Conservation (phyloP, 768 basidiomycete genomes). For the Tylopilus sp. region DNA sequence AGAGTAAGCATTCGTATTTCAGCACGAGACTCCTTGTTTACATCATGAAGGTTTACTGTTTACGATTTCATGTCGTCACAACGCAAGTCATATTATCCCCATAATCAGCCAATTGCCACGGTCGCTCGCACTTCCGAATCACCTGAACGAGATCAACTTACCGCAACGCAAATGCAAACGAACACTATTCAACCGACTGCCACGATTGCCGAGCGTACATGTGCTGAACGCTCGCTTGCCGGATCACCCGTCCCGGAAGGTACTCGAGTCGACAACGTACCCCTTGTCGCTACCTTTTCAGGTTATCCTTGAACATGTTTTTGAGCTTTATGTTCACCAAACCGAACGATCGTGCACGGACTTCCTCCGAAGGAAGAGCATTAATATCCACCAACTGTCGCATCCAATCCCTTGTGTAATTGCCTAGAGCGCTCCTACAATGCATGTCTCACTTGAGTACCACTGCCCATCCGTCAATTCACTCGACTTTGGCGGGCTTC, state of each 20-base stretch:
- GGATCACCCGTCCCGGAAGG: slow-evolving; percentile 36
- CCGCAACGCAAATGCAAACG: slow-evolving; percentile 34
- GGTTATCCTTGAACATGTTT: slow-evolving; percentile 10
- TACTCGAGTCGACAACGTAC: slow-evolving; percentile 43
- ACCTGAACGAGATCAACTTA: slow-evolving; percentile 25
- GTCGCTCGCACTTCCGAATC: slow-evolving; percentile 29
- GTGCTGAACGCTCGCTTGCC: slow-evolving; percentile 40
- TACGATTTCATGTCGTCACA: slow-evolving; percentile 78
- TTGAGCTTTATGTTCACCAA: background rate
- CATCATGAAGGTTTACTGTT: slow-evolving; percentile 68
- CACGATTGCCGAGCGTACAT: slow-evolving; percentile 39
- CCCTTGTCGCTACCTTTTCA: slow-evolving; percentile 25
- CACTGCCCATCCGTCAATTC: background rate
- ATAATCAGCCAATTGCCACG: slow-evolving; percentile 59
- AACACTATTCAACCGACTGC: slow-evolving; percentile 42
- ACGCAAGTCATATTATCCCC: slow-evolving; percentile 84
- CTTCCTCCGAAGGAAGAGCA: slow-evolving; percentile 1
- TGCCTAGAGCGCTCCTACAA: slow-evolving; percentile 1
- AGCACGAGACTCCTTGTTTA: slow-evolving; percentile 4
- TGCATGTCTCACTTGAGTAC: background rate
- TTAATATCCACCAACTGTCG: slow-evolving; percentile 1
- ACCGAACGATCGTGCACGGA: background rate
- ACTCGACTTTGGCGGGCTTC: background rate
- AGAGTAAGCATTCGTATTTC: slow-evolving; percentile 51
- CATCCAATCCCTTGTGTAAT: slow-evolving; percentile 8